Conservation (phyloP, 108 stramenopile genomes). For the Asterionellopsis glacialis region DNA sequence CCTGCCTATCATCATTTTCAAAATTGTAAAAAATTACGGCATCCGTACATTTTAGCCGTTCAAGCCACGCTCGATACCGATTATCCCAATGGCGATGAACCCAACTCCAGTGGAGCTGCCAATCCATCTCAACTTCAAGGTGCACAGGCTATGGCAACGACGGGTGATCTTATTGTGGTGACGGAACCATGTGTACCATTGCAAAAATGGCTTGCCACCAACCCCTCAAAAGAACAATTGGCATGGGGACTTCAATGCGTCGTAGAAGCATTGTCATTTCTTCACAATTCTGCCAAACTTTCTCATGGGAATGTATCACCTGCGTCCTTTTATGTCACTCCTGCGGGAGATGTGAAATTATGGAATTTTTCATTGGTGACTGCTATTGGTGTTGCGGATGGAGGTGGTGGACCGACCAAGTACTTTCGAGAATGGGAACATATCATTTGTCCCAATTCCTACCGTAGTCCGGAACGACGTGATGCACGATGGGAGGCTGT, state of each 20-base stretch:
- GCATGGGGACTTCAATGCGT: conserved; percentile 81
- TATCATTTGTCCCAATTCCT: conserved; percentile 48
- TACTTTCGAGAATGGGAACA: conserved; percentile 67
- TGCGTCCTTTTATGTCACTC: conserved; percentile 69
- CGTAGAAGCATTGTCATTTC: conserved; percentile 62
- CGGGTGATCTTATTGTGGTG: conserved; percentile 76
- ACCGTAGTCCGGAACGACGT: conserved; percentile 76
- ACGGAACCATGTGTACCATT: conserved; percentile 70
- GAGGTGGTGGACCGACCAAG: conserved; percentile 48
- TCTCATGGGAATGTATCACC: conserved; percentile 72
- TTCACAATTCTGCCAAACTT: conserved; percentile 74
- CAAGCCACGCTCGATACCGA: conserved; percentile 82
- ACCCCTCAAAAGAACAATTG: conserved; percentile 34
- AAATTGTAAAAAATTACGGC: conserved; percentile 63
- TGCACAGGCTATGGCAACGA: conserved; percentile 21
- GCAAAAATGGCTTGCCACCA: conserved; percentile 46
- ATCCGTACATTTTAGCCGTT: conserved; percentile 72
- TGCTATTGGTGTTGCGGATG: conserved; percentile 44
- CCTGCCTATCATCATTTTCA: conserved; percentile 81
- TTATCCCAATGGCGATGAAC: conserved; percentile 42
- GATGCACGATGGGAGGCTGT: conserved; percentile 57
- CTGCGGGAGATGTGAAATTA: conserved; percentile 81
- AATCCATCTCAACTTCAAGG: conserved; percentile 20
- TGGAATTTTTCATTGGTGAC: conserved; percentile 73
- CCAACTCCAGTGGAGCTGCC: background rate